Conservation (phyloP, 495 filamentous ascomycete species). For the Penicillium flavigenum region DNA sequence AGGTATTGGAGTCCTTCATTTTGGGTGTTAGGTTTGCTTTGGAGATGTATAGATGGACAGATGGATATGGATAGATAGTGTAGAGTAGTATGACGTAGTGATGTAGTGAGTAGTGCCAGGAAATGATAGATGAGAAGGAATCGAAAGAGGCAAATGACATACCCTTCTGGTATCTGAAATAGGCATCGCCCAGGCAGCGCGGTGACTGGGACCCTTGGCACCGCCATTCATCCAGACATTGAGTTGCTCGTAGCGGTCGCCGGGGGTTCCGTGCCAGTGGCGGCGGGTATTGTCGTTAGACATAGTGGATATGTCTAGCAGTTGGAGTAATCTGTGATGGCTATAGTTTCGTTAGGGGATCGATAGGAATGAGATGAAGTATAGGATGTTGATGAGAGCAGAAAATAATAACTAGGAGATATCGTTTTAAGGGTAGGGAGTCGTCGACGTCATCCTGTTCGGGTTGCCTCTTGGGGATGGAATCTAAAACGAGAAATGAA, state of each 20-base stretch:
- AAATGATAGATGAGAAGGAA: background rate
- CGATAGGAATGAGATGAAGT: background rate
- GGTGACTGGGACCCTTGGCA: slow-evolving; percentile 24
- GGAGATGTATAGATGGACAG: background rate
- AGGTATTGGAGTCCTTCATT: slow-evolving; percentile 28
- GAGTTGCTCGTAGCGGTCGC: slow-evolving; percentile 43
- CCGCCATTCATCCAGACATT: slow-evolving; percentile 48
- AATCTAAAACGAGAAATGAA: background rate
- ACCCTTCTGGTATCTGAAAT: slow-evolving; percentile 25
- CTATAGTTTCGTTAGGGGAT: background rate
- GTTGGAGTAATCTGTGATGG: slow-evolving; percentile 1
- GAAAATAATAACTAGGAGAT: background rate
- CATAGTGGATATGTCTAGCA: slow-evolving; percentile 28
- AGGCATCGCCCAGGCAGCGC: slow-evolving; percentile 31
- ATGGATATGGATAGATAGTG: background rate
- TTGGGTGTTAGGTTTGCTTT: background rate
- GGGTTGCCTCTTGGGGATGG: background rate
- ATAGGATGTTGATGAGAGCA: no score
- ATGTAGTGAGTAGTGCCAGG: background rate
- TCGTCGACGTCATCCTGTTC: slow-evolving; percentile 28
- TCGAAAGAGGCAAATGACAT: slow-evolving; percentile 13
- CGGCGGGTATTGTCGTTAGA: slow-evolving; percentile 28
- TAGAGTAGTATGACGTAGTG: background rate
- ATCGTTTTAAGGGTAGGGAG: slow-evolving; percentile 7
- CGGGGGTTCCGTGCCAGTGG: slow-evolving; percentile 44